phyloP scores from a whole-genome alignment of 306 rosid species.

The Vicia faba region DNA sequence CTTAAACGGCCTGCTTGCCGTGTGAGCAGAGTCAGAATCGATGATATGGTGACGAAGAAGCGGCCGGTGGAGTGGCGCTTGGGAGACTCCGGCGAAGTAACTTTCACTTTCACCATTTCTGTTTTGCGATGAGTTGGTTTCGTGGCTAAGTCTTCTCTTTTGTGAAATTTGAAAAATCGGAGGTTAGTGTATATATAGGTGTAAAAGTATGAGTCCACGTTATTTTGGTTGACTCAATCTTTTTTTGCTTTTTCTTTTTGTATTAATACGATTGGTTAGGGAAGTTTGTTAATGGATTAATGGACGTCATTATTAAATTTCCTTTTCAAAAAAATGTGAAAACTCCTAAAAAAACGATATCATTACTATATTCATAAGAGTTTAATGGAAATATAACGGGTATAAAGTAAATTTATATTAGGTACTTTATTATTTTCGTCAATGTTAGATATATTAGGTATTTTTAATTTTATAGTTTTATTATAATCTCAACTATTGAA shows the following conservation, averaged over 20 bases:
- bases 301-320: conserved; percentile 2
- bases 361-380: no score
- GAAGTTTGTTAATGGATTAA: conserved; percentile 4
- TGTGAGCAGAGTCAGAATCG: conserved; percentile 44
- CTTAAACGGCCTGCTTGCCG: conserved; percentile 45
- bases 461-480: no score
- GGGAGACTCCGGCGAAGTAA: conserved; percentile 36
- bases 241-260: not conserved
- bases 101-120: conserved; percentile 26
- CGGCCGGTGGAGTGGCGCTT: conserved; percentile 32
- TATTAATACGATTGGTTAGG: not conserved
- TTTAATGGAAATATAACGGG: no score
- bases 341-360: no score
- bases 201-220: conserved; percentile 36
- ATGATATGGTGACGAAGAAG: conserved; percentile 45
- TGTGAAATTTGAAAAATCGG: not conserved
- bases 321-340: not conserved
- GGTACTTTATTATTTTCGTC: no score
- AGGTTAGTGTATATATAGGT: conserved; percentile 32
- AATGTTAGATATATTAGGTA: no score
- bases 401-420: no score
- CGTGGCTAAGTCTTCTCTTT: not conserved
- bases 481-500: no score
- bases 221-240: conserved; percentile 34
- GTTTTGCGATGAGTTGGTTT: not conserved